Conservation (phyloP, 805 yeast genomes). For the Wickerhamiella hasegawae region DNA sequence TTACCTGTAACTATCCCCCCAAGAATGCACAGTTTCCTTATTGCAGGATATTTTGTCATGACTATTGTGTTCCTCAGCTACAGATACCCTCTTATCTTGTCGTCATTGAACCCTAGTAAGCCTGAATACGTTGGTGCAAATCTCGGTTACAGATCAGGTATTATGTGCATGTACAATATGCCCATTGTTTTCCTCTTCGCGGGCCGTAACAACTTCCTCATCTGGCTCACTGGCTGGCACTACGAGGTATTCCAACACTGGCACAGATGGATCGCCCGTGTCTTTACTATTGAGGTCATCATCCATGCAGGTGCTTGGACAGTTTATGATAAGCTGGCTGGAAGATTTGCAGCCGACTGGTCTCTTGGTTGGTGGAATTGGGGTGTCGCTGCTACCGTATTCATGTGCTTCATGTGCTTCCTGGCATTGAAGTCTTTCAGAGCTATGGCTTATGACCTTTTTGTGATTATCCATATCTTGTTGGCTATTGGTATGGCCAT, state of each 20-base stretch:
- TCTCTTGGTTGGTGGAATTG: constrained; percentile 12
- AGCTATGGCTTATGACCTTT: constrained; percentile 37
- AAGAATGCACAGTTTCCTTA: constrained; percentile 1
- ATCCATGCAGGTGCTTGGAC: constrained; percentile 44
- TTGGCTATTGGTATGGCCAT: constrained; percentile 38
- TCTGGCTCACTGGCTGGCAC: constrained; percentile 38
- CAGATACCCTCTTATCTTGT: neutral
- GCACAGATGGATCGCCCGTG: constrained; percentile 49
- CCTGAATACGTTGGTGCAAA: neutral
- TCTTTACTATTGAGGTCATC: constrained; percentile 29
- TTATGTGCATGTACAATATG: constrained; percentile 16
- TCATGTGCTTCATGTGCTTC: constrained; percentile 23
- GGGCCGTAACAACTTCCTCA: constrained; percentile 49
- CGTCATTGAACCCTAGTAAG: neutral
- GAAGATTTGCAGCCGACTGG: constrained; percentile 12
- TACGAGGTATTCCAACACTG: constrained; percentile 38
- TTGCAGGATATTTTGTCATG: constrained; percentile 1
- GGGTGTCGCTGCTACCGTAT: constrained; percentile 16
- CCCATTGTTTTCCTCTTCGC: constrained; percentile 50
- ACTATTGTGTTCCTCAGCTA: neutral
- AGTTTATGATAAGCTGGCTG: constrained; percentile 11
- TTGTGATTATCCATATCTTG: constrained; percentile 37
- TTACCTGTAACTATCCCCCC: constrained; percentile 2
- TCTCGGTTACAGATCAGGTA: constrained; percentile 5
- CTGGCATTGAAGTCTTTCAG: constrained; percentile 28